These are phyloP conservation scores for Chrysochromulina tobinii DNA, from an alignment of 78 protist species.

Conservation along the genomic window DNA sequence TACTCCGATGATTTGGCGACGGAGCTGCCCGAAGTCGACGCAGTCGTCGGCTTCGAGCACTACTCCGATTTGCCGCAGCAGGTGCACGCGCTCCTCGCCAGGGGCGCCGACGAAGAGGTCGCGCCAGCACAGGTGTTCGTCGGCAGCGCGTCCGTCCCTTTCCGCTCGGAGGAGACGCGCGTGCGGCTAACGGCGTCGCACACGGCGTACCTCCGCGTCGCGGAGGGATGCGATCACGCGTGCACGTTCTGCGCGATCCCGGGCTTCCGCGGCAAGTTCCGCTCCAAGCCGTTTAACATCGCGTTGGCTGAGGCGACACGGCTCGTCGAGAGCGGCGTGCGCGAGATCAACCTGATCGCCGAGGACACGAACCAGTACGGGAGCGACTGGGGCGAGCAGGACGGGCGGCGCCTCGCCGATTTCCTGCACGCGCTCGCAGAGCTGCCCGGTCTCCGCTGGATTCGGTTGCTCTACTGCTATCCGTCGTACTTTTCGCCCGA, in stretches of 20 bases:
- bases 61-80: constrained; percentile 15
- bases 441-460: background rate
- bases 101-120: no score
- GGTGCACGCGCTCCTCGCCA: background rate
- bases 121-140: background rate
- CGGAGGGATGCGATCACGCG: constrained; percentile 34
- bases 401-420: background rate
- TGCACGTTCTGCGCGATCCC: constrained; percentile 31
- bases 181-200: background rate
- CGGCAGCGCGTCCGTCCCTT: constrained; percentile 8
- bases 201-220: constrained; percentile 14
- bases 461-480: constrained; percentile 37
- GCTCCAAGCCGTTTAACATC: background rate
- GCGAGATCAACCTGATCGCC: constrained; percentile 30
- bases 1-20: constrained; percentile 34
- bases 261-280: background rate
- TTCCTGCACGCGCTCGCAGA: background rate
- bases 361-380: constrained; percentile 36
- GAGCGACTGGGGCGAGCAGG: background rate
- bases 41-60: constrained; percentile 37
- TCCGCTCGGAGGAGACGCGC: background rate
- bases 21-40: constrained; percentile 45
- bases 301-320: background rate
- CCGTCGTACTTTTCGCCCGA: constrained; percentile 14
- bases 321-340: background rate